A percentile compares a stretch with the other conserved stretches of the same genome.
Evolutionary conservation across 768 basidiomycete species (phyloP).

Genomic region (Termitomyces sp.): DNA sequence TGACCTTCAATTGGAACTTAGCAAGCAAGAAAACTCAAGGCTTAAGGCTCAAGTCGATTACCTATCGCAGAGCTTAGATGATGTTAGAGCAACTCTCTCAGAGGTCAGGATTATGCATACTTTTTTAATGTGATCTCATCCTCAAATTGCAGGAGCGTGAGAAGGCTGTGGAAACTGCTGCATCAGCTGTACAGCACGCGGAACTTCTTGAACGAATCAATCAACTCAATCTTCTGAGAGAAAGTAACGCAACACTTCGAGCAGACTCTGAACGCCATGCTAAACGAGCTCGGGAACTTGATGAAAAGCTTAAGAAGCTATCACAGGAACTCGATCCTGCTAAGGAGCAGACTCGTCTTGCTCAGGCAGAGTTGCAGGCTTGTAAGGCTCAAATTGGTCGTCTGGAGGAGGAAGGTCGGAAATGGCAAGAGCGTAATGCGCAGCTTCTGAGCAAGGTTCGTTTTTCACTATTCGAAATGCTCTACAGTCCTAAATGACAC

Average conservation of each 20-base stretch:
- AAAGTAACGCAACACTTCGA: conserved; percentile 84
- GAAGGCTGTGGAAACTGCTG: conserved; percentile 61
- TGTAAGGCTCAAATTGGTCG: conserved; percentile 59
- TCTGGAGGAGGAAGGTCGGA: conserved; percentile 69
- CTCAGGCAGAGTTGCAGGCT: conserved; percentile 72
- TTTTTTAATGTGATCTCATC: background rate
- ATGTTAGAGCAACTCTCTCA: conserved; percentile 61
- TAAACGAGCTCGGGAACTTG: conserved; percentile 64
- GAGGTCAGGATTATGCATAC: conserved; percentile 39
- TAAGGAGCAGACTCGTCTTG: conserved; percentile 60
- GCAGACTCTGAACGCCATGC: conserved; percentile 67
- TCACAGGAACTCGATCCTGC: conserved; percentile 66
- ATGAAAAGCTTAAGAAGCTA: conserved; percentile 51
- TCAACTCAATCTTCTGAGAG: conserved; percentile 78
- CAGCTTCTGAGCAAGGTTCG: conserved; percentile 76
- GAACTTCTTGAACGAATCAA: conserved; percentile 85
- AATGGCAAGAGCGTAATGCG: conserved; percentile 81
- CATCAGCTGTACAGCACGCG: conserved; percentile 74
- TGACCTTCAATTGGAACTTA: conserved; percentile 79
- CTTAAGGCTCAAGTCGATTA: conserved; percentile 75
- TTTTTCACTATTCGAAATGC: background rate
- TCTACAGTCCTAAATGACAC: background rate
- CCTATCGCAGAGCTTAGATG: conserved; percentile 61
- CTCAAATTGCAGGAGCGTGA: conserved; percentile 62
- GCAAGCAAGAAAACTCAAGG: conserved; percentile 67